Percentiles rank a stretch among this genome's conserved stretches.
These are phyloP conservation scores for Fagus crenata DNA, from an alignment of 306 rosid genomes.

Conservation along the genomic window DNA sequence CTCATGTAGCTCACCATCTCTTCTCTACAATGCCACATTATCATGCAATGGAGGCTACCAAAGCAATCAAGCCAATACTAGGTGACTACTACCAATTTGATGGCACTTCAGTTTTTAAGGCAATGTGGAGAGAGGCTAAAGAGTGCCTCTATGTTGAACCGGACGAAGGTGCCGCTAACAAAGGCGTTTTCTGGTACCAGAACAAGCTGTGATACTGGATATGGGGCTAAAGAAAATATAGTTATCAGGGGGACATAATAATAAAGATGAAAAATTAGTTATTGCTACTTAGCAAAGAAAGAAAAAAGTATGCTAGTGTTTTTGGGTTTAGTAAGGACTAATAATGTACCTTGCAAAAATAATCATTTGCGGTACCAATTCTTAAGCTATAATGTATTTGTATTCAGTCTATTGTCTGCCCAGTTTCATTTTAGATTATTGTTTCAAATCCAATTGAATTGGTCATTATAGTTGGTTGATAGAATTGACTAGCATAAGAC, in stretches of 20 bases:
- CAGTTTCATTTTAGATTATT: no score
- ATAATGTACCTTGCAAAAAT: not conserved
- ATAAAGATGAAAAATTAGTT: not conserved
- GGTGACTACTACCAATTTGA: constrained; percentile 60
- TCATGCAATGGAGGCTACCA: constrained; percentile 75
- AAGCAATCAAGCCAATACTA: constrained; percentile 50
- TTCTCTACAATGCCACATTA: constrained; percentile 80
- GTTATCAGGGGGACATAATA: not conserved
- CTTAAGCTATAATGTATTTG: no score
- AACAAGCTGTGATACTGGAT: constrained; percentile 45
- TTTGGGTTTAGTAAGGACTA: not conserved
- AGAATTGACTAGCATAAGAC: no score
- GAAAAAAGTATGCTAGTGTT: not conserved
- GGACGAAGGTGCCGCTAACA: constrained; percentile 39
- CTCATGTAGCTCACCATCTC: constrained; percentile 71
- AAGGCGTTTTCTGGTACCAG: constrained; percentile 72
- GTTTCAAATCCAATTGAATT: no score
- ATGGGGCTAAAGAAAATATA: not conserved
- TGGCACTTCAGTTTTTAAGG: constrained; percentile 62
- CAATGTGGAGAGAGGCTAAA: constrained; percentile 80
- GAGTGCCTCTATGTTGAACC: constrained; percentile 75
- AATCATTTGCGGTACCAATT: no score
- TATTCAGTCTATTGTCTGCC: no score
- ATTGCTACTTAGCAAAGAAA: no score
- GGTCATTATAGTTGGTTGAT: no score